Evolutionary conservation across 306 rosid species (phyloP), one percentile per base, ranked within the genome.

Genomic region (Calophaca sinica): DNA sequence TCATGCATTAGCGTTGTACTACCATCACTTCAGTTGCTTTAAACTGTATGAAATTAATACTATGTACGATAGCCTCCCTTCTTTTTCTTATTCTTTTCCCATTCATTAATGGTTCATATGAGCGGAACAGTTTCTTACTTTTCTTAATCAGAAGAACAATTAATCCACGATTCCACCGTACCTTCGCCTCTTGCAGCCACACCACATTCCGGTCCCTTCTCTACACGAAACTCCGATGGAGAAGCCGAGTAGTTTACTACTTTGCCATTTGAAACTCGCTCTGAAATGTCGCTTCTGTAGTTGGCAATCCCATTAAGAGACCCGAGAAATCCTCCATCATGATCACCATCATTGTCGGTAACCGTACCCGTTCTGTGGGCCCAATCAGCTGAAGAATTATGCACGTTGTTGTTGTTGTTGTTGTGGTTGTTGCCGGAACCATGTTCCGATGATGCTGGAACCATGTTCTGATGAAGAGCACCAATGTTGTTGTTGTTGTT

Each of bases 111-210:
- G 26, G 26, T 20, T 20, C 26, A 20, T 20, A 20, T 33, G 36
- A 33, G 36, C 4, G 4, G 36, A 33, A 4, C 4, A 33, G 36
- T 33, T 33, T 33, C 36, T 33, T 9, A 28, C 26, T 28, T 57
- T 44, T 50, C 36, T 74, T 81, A 90, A 80, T 94, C 96, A 28
- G 99, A 90, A 55, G 99, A 94, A 85, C 96, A 92, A 87, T 82
- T 85, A 72, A 96, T 92, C 97, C 98, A 92, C 33, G 99, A 85
- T 84, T 96, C 97, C 76, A 90, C 85, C 86, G 89, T 96, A 90
- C 96, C 97, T 96, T 87, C 96, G 50, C 76, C 83, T 78, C 97
- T 84, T 9, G 84, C 69, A 39, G 84, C 58, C 2, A 72, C 80
- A 9, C 33, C 69, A 71, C 87, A 74, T 55, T 88, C 91, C 2